Evolutionary conservation across 2,329 filamentous ascomycete species (phyloP), one percentile per base, ranked within the genome.

Genomic region (Alternaria burnsii): DNA sequence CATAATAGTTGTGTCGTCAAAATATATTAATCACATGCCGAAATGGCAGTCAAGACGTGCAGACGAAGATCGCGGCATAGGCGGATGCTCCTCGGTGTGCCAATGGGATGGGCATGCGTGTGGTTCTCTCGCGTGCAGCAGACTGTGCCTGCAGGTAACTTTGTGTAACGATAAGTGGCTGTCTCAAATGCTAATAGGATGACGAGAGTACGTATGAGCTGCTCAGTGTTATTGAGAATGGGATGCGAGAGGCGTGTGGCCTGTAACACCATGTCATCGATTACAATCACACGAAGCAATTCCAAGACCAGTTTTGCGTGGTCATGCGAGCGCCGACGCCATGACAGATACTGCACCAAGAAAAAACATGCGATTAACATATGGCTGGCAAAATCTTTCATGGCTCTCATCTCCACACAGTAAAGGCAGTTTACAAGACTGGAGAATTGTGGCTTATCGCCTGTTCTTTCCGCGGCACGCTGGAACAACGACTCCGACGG

Each of bases 241-340:
- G 34, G 51, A 46, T 22, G 61, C 34, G 34, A 52, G 43, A 40
- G 32, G 50, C 11, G 44, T 44, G 46, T 40, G 24, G 48, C 52
- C 42, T 41, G 55, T 50, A 44, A 28, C 55, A 46, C 51, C 24
- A 59, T 63, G 58, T 63, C 54, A 61, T 63, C 36, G 32, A 57
- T 60, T 44, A 46, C 34, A 24, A 63, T 61, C 43, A 52, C 63
- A 67, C 60, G 41, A 55, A 38, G 52, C 47, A 62, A 56, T 47
- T 54, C 42, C 38, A n/a, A 52, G 60, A 46, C 52, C 44, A 41
- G 32, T 56, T 54, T 61, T 64, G 56, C 58, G 56, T 62, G 67
- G 58, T 65, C 63, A 69, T 58, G 61, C 61, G 65, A 61, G 63
- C 50, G 43, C 53, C 52, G 47, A 59, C 64, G 30, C 57, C 44